Evolutionary conservation across 352 stramenopile genomes (phyloP), one percentile per base, ranked within the genome.

Genomic region (Nothophytophthora sp.): DNA sequence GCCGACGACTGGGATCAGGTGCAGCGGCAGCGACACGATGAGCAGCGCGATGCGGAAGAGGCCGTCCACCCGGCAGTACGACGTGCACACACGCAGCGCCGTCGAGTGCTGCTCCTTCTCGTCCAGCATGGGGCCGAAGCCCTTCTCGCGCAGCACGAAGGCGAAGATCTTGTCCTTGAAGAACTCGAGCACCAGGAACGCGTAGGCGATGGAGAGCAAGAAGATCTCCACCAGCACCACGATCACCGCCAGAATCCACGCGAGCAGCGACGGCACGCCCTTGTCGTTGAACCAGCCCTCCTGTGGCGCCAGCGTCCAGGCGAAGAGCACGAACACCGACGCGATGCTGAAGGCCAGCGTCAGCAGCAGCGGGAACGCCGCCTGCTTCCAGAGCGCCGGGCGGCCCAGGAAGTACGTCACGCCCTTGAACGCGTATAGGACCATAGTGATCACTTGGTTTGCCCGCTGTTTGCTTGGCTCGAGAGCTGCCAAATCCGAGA

Each of bases 121-220:
- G n/a, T 65, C 48, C 28, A 82, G 41, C 8, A 75, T 45, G 6
- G 61, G 49, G 28, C 46, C 50, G 24, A 70, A 61, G 33, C 72
- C 72, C 18, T 72, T 68, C 18, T 72, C 60, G 2, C 43, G 40
- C 47, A 86, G 49, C 40, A 83, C 72, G 34, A 66, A 67, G 41
- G 73, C 70, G 39, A 86, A 86, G 42, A 86, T 70, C 48, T 75
- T 70, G 67, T 81, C 67, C 51, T 73, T 70, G 47, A 75, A 81
- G 55, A 63, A 75, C 36, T 76, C 66, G 43, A 78, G 55, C 43
- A 77, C 53, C 27, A 80, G 39, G 45, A 79, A 63, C 22, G 63
- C 74, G 48, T 77, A 83, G 51, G 74, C 54, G 32, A 86, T 35
- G 27, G 72, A 76, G 33, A 73, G 52, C 22, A 78, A 39, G 56